Percentiles rank a stretch among this genome's conserved stretches.
Conservation (phyloP, 768 basidiomycete species). For the Erythrobasidium yunnanense region DNA sequence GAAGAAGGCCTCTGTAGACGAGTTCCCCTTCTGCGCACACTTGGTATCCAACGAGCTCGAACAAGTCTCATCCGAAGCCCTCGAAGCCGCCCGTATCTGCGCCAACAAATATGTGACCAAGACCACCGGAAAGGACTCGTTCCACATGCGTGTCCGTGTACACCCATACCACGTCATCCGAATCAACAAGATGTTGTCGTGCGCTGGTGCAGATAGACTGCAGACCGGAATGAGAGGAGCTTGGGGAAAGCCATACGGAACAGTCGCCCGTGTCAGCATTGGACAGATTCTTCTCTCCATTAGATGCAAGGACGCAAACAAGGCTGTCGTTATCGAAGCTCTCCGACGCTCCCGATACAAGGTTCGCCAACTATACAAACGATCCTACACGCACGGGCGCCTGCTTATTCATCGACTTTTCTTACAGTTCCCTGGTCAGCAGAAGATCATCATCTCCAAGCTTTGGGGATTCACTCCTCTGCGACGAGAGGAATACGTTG, state of each 20-base stretch:
- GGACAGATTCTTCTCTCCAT: conserved; percentile 88
- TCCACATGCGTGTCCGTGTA: conserved; percentile 92
- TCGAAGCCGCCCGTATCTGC: conserved; percentile 96
- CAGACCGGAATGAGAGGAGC: conserved; percentile 99
- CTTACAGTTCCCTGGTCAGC: conserved; percentile 73
- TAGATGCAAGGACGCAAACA: conserved; percentile 79
- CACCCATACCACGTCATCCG: conserved; percentile 98
- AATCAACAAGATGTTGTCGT: conserved; percentile 99
- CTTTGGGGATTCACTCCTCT: conserved; percentile 99
- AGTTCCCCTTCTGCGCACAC: conserved; percentile 78
- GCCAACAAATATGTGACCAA: conserved; percentile 99
- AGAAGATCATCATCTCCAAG: conserved; percentile 81
- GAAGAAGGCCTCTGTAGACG: conserved; percentile 91
- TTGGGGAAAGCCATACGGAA: conserved; percentile 98
- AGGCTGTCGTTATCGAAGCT: conserved; percentile 84
- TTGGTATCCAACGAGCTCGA: conserved; percentile 97
- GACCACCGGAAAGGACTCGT: conserved; percentile 93
- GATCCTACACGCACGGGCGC: not conserved
- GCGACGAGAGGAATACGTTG: conserved; percentile 72
- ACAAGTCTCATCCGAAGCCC: conserved; percentile 85
- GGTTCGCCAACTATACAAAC: conserved; percentile 36
- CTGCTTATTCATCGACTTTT: not conserved
- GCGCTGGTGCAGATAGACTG: conserved; percentile 92
- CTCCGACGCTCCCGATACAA: conserved; percentile 97
- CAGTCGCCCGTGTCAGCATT: conserved; percentile 89